phyloP scores from a whole-genome alignment of 805 yeast genomes.

The Saccharomycopsis babjevae region DNA sequence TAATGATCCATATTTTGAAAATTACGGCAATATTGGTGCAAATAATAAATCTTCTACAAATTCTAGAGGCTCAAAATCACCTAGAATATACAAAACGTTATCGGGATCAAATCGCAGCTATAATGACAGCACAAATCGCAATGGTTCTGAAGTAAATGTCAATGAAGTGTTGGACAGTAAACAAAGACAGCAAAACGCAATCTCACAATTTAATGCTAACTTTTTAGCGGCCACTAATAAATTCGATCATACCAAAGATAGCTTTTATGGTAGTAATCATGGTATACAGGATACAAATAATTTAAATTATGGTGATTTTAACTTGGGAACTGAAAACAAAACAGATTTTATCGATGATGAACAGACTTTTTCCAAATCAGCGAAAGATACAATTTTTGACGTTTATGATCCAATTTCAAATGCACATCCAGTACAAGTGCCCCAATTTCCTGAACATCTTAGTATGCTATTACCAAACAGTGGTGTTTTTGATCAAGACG shows the following conservation, averaged over 20 bases:
- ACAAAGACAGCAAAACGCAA: background rate
- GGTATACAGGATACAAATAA: background rate
- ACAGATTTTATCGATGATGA: no score
- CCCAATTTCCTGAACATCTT: background rate
- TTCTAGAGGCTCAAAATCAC: background rate
- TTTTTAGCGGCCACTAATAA: background rate
- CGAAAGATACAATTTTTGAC: background rate
- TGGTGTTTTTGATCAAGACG: background rate
- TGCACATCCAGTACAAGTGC: background rate
- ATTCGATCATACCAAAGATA: background rate
- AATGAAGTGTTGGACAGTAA: background rate
- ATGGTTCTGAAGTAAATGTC: background rate
- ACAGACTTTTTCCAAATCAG: background rate
- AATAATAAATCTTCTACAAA: background rate
- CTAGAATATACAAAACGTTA: background rate
- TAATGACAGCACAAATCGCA: background rate
- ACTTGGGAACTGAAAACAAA: background rate
- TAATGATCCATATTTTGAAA: background rate
- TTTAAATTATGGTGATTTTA: background rate
- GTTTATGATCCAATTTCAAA: background rate
- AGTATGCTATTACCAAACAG: background rate
- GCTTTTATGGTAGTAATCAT: background rate
- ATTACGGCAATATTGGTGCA: background rate
- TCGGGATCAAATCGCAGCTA: background rate
- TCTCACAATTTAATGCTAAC: background rate